These are phyloP conservation scores for Eragrostis nindensis DNA, from an alignment of 176 grass and related monocot genomes.

Conservation along the genomic window DNA sequence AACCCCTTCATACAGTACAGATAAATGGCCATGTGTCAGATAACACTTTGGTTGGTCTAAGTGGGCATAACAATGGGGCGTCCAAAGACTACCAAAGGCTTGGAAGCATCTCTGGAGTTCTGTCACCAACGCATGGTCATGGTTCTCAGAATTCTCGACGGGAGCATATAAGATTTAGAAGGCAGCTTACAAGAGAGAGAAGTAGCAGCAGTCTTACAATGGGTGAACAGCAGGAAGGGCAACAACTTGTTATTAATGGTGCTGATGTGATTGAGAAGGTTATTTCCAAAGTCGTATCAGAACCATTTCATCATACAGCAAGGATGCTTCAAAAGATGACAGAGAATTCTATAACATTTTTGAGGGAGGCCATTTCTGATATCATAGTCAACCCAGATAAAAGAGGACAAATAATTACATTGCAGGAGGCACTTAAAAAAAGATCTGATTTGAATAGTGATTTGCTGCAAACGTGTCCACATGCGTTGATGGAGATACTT, in stretches of 20 bases:
- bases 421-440: conserved; percentile 77
- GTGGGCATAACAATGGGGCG: conserved; percentile 42
- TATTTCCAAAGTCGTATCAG: conserved; percentile 79
- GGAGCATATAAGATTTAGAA: conserved; percentile 63
- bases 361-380: conserved; percentile 91
- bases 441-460: conserved; percentile 73
- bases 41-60: conserved; percentile 47
- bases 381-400: conserved; percentile 69
- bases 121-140: conserved; percentile 45
- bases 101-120: conserved; percentile 29
- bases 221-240: conserved; percentile 56
- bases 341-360: conserved; percentile 73
- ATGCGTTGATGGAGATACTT: conserved; percentile 80
- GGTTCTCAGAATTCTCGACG: conserved; percentile 57
- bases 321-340: conserved; percentile 99
- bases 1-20: conserved; percentile 53
- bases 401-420: conserved; percentile 60
- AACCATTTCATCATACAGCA: conserved; percentile 78
- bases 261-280: conserved; percentile 81
- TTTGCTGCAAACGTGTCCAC: conserved; percentile 60
- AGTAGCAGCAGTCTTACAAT: conserved; percentile 65
- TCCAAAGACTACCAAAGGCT: conserved; percentile 31
- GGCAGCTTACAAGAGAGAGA: conserved; percentile 63
- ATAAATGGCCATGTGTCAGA: conserved; percentile 60
- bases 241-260: conserved; percentile 68